Evolutionary conservation across 1,139 yeast species (phyloP).

Genomic region (Saccharomycopsis hybrid): DNA sequence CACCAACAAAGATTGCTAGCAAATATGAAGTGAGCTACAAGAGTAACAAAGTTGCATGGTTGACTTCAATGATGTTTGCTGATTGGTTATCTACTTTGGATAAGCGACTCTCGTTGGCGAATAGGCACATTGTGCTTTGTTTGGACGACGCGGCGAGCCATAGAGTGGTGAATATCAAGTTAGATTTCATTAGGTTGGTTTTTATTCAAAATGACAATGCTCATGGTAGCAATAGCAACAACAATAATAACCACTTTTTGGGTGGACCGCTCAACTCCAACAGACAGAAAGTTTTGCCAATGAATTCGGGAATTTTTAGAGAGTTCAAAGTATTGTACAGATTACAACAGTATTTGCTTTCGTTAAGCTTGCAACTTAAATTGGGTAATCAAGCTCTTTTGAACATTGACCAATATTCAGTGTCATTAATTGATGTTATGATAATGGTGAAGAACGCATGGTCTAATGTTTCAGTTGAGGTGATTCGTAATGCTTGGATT

Average conservation of each 20-base stretch:
- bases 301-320: constrained; percentile 58
- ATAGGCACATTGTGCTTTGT: constrained; percentile 47
- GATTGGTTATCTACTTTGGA: constrained; percentile 56
- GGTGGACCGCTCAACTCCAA: constrained; percentile 26
- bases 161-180: constrained; percentile 49
- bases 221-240: not conserved
- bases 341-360: constrained; percentile 45
- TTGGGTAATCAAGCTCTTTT: not conserved
- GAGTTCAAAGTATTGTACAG: constrained; percentile 57
- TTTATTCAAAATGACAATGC: constrained; percentile 23
- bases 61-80: constrained; percentile 59
- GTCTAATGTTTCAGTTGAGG: constrained; percentile 19
- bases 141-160: constrained; percentile 62
- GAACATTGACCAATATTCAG: constrained; percentile 6
- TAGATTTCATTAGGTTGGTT: constrained; percentile 44
- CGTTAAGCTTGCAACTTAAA: constrained; percentile 12
- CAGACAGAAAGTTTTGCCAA: constrained; percentile 47
- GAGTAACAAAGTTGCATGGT: constrained; percentile 58
- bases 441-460: constrained; percentile 21
- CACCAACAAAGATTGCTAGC: constrained; percentile 40
- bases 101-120: constrained; percentile 41
- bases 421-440: constrained; percentile 17
- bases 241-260: not conserved
- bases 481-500: constrained; percentile 19
- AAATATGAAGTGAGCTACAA: constrained; percentile 50